These are phyloP conservation scores for Knufia petricola DNA, from an alignment of 2,329 filamentous ascomycete genomes.

Conservation along the genomic window DNA sequence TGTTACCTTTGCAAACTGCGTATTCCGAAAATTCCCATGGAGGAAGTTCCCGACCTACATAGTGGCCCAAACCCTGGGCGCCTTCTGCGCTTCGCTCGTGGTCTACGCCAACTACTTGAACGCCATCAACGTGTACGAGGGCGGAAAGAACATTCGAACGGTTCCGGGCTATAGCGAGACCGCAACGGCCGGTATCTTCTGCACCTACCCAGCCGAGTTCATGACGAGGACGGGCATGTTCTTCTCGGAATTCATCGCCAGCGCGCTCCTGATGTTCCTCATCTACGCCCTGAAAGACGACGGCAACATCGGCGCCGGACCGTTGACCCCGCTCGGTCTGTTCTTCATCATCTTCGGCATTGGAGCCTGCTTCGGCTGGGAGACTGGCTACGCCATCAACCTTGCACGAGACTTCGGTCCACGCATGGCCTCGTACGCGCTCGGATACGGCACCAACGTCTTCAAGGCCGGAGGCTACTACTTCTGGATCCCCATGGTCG, in stretches of 20 bases:
- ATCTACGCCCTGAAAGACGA: constrained; percentile 57
- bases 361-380: constrained; percentile 64
- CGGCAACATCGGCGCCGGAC: constrained; percentile 43
- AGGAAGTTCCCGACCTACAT: constrained; percentile 58
- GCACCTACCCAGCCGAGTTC: constrained; percentile 56
- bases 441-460: constrained; percentile 58
- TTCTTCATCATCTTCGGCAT: constrained; percentile 69
- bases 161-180: constrained; percentile 46
- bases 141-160: constrained; percentile 37
- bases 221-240: constrained; percentile 59
- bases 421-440: constrained; percentile 49
- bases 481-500: constrained; percentile 54
- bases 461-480: constrained; percentile 61
- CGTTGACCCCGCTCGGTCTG: constrained; percentile 50
- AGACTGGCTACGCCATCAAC: constrained; percentile 70
- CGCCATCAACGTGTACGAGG: constrained; percentile 45
- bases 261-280: constrained; percentile 58
- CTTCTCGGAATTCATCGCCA: constrained; percentile 63
- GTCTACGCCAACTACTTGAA: constrained; percentile 57
- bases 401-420: constrained; percentile 64
- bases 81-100: constrained; percentile 51
- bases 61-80: constrained; percentile 56
- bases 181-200: constrained; percentile 61
- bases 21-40: constrained; percentile 42
- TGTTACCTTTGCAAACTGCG: constrained; percentile 53